phyloP scores from a whole-genome alignment of 257 asterid species.

The Linderniella brevidens region DNA sequence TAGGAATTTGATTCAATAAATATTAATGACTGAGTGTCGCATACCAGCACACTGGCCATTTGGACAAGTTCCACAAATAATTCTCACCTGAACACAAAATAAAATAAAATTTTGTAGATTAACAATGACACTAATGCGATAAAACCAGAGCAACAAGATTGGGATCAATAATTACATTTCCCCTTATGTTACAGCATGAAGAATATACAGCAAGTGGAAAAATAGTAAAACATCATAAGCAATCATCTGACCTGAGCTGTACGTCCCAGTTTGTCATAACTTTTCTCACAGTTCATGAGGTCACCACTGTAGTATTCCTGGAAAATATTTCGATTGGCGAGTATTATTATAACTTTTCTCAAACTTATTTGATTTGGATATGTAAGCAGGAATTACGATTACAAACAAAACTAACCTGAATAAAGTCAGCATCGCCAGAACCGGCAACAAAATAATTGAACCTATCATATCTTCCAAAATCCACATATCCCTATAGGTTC shows the following conservation, averaged over 20 bases:
- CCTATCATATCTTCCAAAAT: slow-evolving; percentile 78
- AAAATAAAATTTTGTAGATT: slow-evolving; percentile 7
- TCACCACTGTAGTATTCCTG: slow-evolving; percentile 81
- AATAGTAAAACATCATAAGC: slow-evolving; percentile 1
- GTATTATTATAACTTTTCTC: not conserved
- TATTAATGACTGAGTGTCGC: slow-evolving; percentile 10
- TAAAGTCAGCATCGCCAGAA: slow-evolving; percentile 43
- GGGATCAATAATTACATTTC: not conserved
- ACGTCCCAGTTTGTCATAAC: slow-evolving; percentile 86
- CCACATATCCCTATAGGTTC: slow-evolving; percentile 71
- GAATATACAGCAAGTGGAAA: not conserved
- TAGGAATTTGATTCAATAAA: not conserved
- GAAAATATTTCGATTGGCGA: not conserved
- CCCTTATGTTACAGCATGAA: not conserved
- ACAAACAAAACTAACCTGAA: slow-evolving; percentile 39
- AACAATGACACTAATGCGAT: not conserved
- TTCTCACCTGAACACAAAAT: slow-evolving; percentile 45
- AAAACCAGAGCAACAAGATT: not conserved
- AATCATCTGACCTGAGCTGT: slow-evolving; percentile 66
- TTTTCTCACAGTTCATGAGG: slow-evolving; percentile 53
- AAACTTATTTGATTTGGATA: not conserved
- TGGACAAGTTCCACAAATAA: slow-evolving; percentile 80
- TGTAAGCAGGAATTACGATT: not conserved
- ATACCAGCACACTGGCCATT: slow-evolving; percentile 79
- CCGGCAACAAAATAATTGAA: slow-evolving; percentile 50